A percentile compares a stretch with the other conserved stretches of the same genome.
These are phyloP conservation scores for Glarea lozoyensis DNA, from an alignment of 495 filamentous ascomycete genomes.

Conservation along the genomic window DNA sequence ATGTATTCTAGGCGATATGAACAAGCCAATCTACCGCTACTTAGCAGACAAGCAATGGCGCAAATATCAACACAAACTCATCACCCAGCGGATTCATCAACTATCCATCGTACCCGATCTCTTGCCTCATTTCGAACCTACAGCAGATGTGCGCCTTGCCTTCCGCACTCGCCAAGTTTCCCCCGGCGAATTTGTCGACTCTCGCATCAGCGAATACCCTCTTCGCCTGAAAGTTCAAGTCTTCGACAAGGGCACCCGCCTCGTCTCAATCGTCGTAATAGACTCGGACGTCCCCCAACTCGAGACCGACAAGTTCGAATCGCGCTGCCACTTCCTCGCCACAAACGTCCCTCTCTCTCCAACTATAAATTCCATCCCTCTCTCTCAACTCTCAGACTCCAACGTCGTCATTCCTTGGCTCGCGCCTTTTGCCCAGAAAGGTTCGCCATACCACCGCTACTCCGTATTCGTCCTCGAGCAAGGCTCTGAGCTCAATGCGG, in stretches of 20 bases:
- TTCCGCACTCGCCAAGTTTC: constrained; percentile 59
- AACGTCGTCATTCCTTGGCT: constrained; percentile 74
- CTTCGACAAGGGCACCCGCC: constrained; percentile 70
- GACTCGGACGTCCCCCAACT: constrained; percentile 85
- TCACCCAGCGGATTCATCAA: constrained; percentile 80
- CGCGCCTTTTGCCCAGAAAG: constrained; percentile 80
- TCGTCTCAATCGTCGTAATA: constrained; percentile 76
- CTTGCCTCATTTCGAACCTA: constrained; percentile 74
- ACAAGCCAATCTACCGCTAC: constrained; percentile 90
- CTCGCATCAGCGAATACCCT: constrained; percentile 53
- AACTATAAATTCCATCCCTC: constrained; percentile 34
- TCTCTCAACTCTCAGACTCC: constrained; percentile 38
- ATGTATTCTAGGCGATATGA: constrained; percentile 67
- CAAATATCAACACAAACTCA: constrained; percentile 60
- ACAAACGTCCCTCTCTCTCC: constrained; percentile 47
- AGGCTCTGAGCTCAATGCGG: constrained; percentile 50
- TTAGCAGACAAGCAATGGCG: constrained; percentile 85
- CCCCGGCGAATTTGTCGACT: constrained; percentile 72
- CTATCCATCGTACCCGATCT: constrained; percentile 89
- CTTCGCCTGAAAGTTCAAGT: constrained; percentile 74
- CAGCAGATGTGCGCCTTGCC: constrained; percentile 65
- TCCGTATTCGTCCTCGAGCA: constrained; percentile 79
- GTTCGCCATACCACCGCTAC: constrained; percentile 83
- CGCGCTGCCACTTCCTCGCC: constrained; percentile 79
- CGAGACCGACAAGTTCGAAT: constrained; percentile 66